Base-by-base conservation (phyloP, 139 green algal species). In the Tetradesmus lagerheimii region DNA sequence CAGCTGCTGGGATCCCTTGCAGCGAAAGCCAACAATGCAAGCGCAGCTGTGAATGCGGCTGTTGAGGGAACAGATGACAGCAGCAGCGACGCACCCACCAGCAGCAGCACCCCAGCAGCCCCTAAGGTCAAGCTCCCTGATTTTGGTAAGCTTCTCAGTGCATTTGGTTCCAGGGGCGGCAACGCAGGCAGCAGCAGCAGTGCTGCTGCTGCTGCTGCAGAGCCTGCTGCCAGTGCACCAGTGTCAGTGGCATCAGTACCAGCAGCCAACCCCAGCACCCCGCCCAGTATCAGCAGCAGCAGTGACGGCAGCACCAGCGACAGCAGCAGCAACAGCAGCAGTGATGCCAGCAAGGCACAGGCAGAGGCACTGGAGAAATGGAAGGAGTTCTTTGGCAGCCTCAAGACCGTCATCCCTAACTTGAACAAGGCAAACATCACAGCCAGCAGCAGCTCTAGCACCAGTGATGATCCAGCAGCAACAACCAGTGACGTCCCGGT, bases 241-340 rank as follows among this genome's bases (percentile, higher is more conserved):
- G 31, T 41, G 31, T 38, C 71, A 38, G 27, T 29, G 6, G 31
- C 71, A 79, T 38, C n/a, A 5, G 12, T 79, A 6, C n/a, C 31
- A 37, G n/a, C 1, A 20, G 14, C 31, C 8, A 41, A 38, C 27
- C 4, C 31, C 27, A 35, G 71, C 66, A 77, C 6, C 25, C 29
- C 66, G 38, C 29, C 66, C 29, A 35, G 29, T 12, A 77, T 25
- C 66, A 77, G 66, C 71, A 79, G 71, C 71, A 41, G n/a, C 64
- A 27, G 29, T 75, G 64, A 16, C 64, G 16, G 64, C 64, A 75
- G 64, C 64, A 27, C 8, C 64, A 75, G 45, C n/a, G n/a, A n/a
- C 45, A 75, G 64, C 71, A 79, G 71, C 71, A 79, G 67, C n/a
- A 78, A 29, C 71, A 41, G n/a, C 71, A 79, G 71, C 71, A 79